Evolutionary conservation across 768 basidiomycete genomes (phyloP).

Genomic region (Ramaria rubella): DNA sequence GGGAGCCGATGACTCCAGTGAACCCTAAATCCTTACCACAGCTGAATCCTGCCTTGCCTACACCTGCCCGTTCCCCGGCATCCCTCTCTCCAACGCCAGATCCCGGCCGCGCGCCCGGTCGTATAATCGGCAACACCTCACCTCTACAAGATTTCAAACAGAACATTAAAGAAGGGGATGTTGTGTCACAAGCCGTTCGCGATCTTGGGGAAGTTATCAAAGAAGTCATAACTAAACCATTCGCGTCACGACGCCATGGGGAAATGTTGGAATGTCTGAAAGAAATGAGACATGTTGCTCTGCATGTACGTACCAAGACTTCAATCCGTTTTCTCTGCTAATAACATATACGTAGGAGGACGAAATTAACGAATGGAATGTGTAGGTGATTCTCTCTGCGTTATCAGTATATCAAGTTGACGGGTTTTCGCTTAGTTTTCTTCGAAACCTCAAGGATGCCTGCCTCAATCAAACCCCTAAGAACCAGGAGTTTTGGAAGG

Average conservation of each 20-base stretch:
- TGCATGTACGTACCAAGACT: slow-evolving; percentile 38
- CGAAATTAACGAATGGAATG: slow-evolving; percentile 79
- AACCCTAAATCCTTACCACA: slow-evolving; percentile 3
- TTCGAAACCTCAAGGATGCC: slow-evolving; percentile 48
- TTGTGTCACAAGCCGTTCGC: slow-evolving; percentile 80
- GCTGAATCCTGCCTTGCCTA: slow-evolving; percentile 6
- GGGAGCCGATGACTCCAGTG: background rate
- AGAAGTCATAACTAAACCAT: slow-evolving; percentile 65
- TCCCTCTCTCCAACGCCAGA: slow-evolving; percentile 27
- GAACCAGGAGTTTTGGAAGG: slow-evolving; percentile 63
- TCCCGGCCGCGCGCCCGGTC: slow-evolving; percentile 52
- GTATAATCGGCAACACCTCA: slow-evolving; percentile 67
- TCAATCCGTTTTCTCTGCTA: background rate
- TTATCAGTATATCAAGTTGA: background rate
- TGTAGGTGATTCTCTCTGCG: slow-evolving; percentile 31
- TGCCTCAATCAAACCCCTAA: slow-evolving; percentile 48
- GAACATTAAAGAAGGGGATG: slow-evolving; percentile 65
- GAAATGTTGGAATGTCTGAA: slow-evolving; percentile 73
- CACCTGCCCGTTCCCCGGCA: slow-evolving; percentile 27
- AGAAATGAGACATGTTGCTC: slow-evolving; percentile 56
- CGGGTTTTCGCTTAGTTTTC: slow-evolving; percentile 40
- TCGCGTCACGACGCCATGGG: slow-evolving; percentile 55
- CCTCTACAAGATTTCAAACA: slow-evolving; percentile 73
- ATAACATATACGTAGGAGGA: slow-evolving; percentile 49
- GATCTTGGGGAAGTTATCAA: slow-evolving; percentile 67